Conservation (phyloP, 2,329 filamentous ascomycete species). For the Trichothecium roseum region DNA sequence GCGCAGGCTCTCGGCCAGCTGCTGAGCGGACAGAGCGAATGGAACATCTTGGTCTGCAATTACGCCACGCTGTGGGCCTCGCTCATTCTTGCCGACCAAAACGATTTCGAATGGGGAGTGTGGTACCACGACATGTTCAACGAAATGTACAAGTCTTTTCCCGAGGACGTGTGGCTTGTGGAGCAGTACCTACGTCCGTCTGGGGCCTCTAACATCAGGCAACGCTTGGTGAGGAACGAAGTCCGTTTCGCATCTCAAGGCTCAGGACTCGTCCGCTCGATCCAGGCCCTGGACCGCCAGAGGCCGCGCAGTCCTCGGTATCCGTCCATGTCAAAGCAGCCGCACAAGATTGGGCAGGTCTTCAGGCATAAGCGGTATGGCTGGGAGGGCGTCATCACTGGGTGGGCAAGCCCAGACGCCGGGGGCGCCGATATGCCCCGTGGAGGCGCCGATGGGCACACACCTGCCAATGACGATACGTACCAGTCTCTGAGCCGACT, state of each 20-base stretch:
- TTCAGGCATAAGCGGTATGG: slow-evolving; percentile 74
- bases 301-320: too few relatives aligned
- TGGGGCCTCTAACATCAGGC: background rate
- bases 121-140: slow-evolving; percentile 55
- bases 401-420: slow-evolving; percentile 58
- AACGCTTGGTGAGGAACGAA: background rate
- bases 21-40: slow-evolving; percentile 19
- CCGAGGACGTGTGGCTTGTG: slow-evolving; percentile 63
- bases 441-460: too few relatives aligned
- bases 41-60: slow-evolving; percentile 46
- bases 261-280: background rate
- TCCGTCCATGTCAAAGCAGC: slow-evolving; percentile 4
- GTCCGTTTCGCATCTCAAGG: background rate
- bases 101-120: slow-evolving; percentile 44
- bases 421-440: too few relatives aligned
- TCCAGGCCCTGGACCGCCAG: too few relatives aligned
- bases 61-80: slow-evolving; percentile 68
- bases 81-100: slow-evolving; percentile 41
- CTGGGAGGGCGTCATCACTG: slow-evolving; percentile 73
- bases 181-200: slow-evolving; percentile 47
- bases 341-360: slow-evolving; percentile 67
- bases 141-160: slow-evolving; percentile 18
- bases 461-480: too few relatives aligned
- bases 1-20: slow-evolving; percentile 16
- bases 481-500: too few relatives aligned